phyloP scores from a whole-genome alignment of 805 yeast genomes.

The Ogataea pignaliae region DNA sequence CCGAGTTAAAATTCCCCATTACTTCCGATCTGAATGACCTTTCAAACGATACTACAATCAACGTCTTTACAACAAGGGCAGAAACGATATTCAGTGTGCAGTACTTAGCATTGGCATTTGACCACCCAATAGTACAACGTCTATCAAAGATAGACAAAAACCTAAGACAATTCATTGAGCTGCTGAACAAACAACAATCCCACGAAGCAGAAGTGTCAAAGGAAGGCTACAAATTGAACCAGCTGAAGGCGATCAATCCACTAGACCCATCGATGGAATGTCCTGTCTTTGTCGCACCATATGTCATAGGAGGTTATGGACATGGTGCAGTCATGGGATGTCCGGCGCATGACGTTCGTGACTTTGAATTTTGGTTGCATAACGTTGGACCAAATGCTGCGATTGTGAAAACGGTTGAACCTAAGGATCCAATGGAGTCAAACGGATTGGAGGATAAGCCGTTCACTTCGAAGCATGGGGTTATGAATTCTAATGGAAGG shows the following conservation, averaged over 20 bases:
- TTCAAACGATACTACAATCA: conserved; percentile 25
- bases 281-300: conserved; percentile 88
- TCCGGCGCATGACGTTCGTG: conserved; percentile 90
- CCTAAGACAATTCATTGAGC: conserved; percentile 43
- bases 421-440: conserved; percentile 20
- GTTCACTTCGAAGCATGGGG: conserved; percentile 39
- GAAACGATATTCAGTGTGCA: conserved; percentile 85
- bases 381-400: conserved; percentile 46
- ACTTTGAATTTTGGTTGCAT: conserved; percentile 70
- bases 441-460: conserved; percentile 23
- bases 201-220: conserved; percentile 40
- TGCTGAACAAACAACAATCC: conserved; percentile 31
- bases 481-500: conserved; percentile 44
- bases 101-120: conserved; percentile 70
- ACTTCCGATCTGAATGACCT: conserved; percentile 7
- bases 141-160: conserved; percentile 34
- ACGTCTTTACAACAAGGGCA: conserved; percentile 81
- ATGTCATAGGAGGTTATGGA: conserved; percentile 80
- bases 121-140: conserved; percentile 56
- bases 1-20: conserved; percentile 52
- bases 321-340: conserved; percentile 98
- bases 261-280: conserved; percentile 39
- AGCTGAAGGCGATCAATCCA: conserved; percentile 54
- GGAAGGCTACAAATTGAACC: conserved; percentile 52
- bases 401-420: conserved; percentile 43